These are phyloP conservation scores for Pseudopyrenochaeta lycopersici DNA, from an alignment of 2,329 filamentous ascomycete species.

Conservation along the genomic window DNA sequence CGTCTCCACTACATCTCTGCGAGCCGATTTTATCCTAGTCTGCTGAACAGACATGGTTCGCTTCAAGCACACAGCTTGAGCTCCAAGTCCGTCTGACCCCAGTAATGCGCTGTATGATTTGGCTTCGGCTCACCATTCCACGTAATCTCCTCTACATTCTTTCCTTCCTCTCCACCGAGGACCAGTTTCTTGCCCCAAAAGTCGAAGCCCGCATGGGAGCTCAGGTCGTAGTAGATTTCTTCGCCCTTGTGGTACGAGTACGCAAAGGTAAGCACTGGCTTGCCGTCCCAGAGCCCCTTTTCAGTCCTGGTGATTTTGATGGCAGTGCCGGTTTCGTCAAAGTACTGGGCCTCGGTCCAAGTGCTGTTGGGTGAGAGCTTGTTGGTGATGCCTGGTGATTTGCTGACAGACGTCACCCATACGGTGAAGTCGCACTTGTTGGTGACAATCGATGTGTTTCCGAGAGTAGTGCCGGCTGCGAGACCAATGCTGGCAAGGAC, in stretches of 20 bases:
- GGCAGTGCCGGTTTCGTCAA: conserved; percentile 24
- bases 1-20: no score
- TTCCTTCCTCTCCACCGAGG: conserved; percentile 12
- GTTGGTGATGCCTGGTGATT: conserved; percentile 5
- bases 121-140: conserved; percentile 27
- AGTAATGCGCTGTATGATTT: conserved; percentile 13
- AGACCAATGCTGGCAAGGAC: conserved; percentile 24
- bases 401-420: conserved; percentile 30
- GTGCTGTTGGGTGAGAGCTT: conserved; percentile 6
- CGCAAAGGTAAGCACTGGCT: conserved; percentile 29
- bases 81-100: conserved; percentile 25
- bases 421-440: conserved; percentile 38
- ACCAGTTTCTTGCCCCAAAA: conserved; percentile 28
- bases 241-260: conserved; percentile 28
- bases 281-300: conserved; percentile 17
- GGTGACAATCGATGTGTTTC: conserved; percentile 23
- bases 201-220: conserved; percentile 25
- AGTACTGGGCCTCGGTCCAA: conserved; percentile 25
- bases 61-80: conserved; percentile 25
- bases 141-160: conserved; percentile 15
- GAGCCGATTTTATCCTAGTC: no score
- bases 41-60: no score
- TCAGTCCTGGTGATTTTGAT: conserved; percentile 30
- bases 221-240: conserved; percentile 36
- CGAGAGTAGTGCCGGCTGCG: conserved; percentile 16